These are phyloP conservation scores for Fraxinus latifolia DNA, from an alignment of 305 asterid species.

Conservation along the genomic window DNA sequence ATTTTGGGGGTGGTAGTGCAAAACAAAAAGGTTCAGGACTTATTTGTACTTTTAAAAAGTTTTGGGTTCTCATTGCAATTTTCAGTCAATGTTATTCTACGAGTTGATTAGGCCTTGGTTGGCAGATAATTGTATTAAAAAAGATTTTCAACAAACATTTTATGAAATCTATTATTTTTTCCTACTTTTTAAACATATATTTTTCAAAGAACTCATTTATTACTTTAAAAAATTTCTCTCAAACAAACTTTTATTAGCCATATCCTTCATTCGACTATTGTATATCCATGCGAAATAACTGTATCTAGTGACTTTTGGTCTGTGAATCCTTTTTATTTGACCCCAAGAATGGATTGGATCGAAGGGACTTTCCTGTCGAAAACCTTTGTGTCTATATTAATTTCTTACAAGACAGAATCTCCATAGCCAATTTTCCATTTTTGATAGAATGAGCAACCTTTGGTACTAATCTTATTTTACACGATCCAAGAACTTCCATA, in stretches of 20 bases:
- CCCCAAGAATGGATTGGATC: too few species aligned
- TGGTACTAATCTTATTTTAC: too few species aligned
- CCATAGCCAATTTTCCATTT: too few species aligned
- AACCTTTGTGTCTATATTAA: too few species aligned
- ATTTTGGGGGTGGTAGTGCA: background rate
- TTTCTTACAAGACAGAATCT: too few species aligned
- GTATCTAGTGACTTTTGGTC: background rate
- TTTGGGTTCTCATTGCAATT: background rate
- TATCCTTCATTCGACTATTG: background rate
- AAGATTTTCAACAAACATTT: background rate
- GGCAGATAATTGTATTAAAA: background rate
- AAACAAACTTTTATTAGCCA: background rate
- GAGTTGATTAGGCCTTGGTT: background rate
- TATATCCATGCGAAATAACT: background rate
- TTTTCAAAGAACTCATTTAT: background rate
- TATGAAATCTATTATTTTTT: background rate
- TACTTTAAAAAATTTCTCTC: background rate
- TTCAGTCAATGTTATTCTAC: background rate
- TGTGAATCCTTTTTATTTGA: background rate
- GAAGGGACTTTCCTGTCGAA: too few species aligned
- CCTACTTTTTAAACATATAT: too few species aligned
- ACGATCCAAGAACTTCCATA: too few species aligned
- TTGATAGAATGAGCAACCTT: too few species aligned
- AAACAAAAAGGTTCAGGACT: background rate
- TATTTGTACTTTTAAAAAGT: background rate